phyloP scores from a whole-genome alignment of 169 alveolate genomes.

The Cryptosporidium muris region DNA sequence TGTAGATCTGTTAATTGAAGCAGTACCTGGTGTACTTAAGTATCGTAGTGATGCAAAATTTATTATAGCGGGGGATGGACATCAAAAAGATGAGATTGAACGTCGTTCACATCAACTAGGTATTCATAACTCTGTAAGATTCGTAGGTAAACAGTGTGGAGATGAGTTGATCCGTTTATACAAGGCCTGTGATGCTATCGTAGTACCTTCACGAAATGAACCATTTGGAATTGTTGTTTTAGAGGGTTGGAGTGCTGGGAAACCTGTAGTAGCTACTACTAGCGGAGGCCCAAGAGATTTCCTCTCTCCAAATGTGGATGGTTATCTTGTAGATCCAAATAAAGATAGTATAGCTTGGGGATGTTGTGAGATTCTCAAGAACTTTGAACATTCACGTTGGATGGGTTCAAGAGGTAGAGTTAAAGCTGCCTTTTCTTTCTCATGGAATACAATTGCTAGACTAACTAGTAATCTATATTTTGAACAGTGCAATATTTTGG shows the following conservation, averaged over 20 bases:
- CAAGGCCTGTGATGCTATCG: slow-evolving; percentile 83
- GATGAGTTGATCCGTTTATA: slow-evolving; percentile 75
- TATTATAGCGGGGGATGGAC: slow-evolving; percentile 84
- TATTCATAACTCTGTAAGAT: slow-evolving; percentile 68
- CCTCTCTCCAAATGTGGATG: slow-evolving; percentile 76
- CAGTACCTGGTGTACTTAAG: slow-evolving; percentile 65
- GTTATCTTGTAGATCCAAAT: slow-evolving; percentile 79
- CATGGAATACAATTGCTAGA: slow-evolving; percentile 77
- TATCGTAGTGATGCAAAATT: slow-evolving; percentile 79
- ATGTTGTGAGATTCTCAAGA: slow-evolving; percentile 76
- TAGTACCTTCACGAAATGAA: slow-evolving; percentile 82
- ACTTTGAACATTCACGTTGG: slow-evolving; percentile 78
- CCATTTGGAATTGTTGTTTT: slow-evolving; percentile 84
- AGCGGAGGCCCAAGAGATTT: slow-evolving; percentile 84
- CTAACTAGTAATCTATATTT: slow-evolving; percentile 74
- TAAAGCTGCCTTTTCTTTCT: slow-evolving; percentile 77
- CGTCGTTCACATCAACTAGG: slow-evolving; percentile 78
- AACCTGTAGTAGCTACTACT: slow-evolving; percentile 83
- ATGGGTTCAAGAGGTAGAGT: slow-evolving; percentile 79
- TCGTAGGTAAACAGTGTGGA: slow-evolving; percentile 68
- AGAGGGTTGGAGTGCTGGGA: slow-evolving; percentile 82
- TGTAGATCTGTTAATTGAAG: slow-evolving; percentile 79
- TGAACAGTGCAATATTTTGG: slow-evolving; percentile 74
- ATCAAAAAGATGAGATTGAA: slow-evolving; percentile 77
- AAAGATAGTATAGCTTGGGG: slow-evolving; percentile 83